phyloP scores from a whole-genome alignment of 2,329 filamentous ascomycete genomes.

The Beauveria sp. region DNA sequence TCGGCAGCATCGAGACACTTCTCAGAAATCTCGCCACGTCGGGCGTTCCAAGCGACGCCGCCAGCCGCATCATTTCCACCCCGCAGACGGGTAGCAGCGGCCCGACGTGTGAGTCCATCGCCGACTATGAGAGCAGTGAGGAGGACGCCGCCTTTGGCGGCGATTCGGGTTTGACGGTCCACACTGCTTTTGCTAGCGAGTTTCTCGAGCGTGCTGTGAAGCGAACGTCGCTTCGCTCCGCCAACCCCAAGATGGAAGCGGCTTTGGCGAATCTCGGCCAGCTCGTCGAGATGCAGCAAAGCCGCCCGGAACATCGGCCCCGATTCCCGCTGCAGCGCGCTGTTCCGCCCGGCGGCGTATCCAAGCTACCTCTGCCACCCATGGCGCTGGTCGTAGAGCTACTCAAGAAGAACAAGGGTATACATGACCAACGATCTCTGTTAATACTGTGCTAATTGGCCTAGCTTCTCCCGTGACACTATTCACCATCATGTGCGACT shows the following conservation, averaged over 20 bases:
- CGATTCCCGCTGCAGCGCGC: conserved; percentile 39
- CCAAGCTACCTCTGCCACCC: conserved; percentile 48
- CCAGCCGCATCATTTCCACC: conserved; percentile 16
- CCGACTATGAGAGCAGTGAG: conserved; percentile 30
- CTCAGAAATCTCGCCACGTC: conserved; percentile 30
- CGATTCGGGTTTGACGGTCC: conserved; percentile 40
- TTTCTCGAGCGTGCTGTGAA: conserved; percentile 47
- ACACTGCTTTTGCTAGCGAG: conserved; percentile 46
- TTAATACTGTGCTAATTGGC: conserved; percentile 2
- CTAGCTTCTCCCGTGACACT: conserved; percentile 39
- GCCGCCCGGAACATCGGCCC: conserved; percentile 32
- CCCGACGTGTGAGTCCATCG: conserved; percentile 23
- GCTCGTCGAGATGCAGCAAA: conserved; percentile 44
- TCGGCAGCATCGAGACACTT: conserved; percentile 37
- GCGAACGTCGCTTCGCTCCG: conserved; percentile 36
- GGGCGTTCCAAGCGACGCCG: conserved; percentile 12
- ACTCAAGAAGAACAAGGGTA: conserved; percentile 41
- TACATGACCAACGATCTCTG: background rate
- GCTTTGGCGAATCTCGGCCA: conserved; percentile 44
- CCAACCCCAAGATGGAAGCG: conserved; percentile 44
- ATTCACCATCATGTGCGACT: conserved; percentile 42
- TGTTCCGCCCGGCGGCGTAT: conserved; percentile 37
- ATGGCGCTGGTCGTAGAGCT: conserved; percentile 41
- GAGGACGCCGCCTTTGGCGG: conserved; percentile 36
- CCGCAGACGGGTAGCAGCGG: conserved; percentile 21